Evolutionary conservation across 805 yeast genomes (phyloP), one percentile per base, ranked within the genome.

Genomic region (Candida sanyiensis): DNA sequence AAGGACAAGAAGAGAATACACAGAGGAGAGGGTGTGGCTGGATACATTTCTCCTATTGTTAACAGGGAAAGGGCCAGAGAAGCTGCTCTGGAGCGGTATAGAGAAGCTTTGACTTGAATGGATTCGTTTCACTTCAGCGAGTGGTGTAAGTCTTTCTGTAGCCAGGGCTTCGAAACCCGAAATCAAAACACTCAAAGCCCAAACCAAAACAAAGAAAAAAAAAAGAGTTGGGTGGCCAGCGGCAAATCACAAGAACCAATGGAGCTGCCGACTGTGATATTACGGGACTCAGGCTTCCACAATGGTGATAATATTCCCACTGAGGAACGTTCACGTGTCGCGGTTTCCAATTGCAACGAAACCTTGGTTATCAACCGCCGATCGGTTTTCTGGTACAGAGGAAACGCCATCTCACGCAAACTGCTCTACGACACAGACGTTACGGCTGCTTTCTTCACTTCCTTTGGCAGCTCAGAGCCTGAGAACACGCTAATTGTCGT

Each of bases 381-480:
- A 21, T 24, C 48, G 4, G 53, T 51, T 12, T 36, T 62, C 28
- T 72, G 80, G 65, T 59, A 70, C 31, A 61, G 66, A 37, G 81
- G 81, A 10, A 73, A 72, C 4, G 47, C 68, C 5, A 53, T 77
- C 9, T 56, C 72, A 13, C 64, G 78, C 33, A 72, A 66, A 40
- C 62, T 81, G 42, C 58, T 60, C 5, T 78, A 67, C 48, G 74
- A 71, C 9, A 69, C 70, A 9, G 69, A 67, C 15, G 45, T 86
- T 1, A 52, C 80, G 6, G 63, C 69, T 37, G 86, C 93, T 11
- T 72, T 80, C 12, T 80, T 80, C 45, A 75, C 84, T 0, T 54
- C 58, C 4, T 82, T 85, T 29, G 33, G 19, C 54, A 52, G 45
- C 10, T 44, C 47, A 1, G 27, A 38, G 15, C 45, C 43, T 7